phyloP scores from a whole-genome alignment of 345 rosid genomes.

The Salix exigua region DNA sequence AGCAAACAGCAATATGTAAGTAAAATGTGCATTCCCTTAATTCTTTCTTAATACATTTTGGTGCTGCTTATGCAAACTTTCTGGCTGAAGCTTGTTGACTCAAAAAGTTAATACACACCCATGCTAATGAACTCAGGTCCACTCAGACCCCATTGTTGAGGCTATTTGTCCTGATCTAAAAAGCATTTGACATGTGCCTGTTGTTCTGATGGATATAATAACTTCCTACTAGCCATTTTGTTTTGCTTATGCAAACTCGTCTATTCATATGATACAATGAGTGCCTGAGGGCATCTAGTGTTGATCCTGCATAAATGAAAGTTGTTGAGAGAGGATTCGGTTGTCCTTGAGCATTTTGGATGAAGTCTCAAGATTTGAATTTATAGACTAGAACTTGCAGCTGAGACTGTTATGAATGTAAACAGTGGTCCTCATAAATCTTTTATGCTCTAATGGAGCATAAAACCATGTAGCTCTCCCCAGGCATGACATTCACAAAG shows the following conservation, averaged over 20 bases:
- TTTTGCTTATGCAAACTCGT: background rate
- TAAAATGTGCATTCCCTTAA: constrained; percentile 3
- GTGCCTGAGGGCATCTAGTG: background rate
- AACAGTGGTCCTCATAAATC: background rate
- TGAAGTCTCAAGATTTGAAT: background rate
- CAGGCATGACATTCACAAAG: background rate
- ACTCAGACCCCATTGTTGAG: background rate
- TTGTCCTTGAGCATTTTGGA: background rate
- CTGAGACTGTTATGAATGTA: background rate
- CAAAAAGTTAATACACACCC: background rate
- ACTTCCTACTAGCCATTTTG: background rate
- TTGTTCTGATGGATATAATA: background rate
- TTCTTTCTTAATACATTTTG: background rate
- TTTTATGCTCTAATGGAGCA: background rate
- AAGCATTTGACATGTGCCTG: background rate
- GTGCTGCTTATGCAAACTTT: background rate
- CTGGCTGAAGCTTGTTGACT: background rate
- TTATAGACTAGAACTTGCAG: background rate
- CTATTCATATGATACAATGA: background rate
- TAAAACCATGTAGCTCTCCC: background rate
- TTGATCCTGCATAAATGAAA: background rate
- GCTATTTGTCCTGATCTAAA: background rate
- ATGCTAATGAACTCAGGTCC: background rate
- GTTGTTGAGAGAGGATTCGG: background rate
- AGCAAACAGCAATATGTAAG: constrained; percentile 90